Evolutionary conservation across 352 stramenopile genomes (phyloP).

Genomic region (Globisporangium yorkense): DNA sequence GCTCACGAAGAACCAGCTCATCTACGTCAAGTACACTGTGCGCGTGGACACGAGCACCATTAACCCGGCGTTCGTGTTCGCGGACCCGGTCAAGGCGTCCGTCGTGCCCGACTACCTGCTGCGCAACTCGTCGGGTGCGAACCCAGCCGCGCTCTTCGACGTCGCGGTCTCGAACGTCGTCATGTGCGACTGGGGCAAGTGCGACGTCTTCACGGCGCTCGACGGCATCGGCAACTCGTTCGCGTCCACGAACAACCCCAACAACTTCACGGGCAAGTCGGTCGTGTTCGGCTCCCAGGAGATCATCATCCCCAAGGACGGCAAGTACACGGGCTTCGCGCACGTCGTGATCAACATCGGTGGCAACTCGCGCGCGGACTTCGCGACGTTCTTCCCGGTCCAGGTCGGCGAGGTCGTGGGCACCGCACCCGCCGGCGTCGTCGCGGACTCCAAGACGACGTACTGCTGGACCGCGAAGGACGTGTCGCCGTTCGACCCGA

Average conservation of each 20-base stretch:
- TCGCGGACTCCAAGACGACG: constrained; percentile 56
- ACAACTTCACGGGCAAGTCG: constrained; percentile 48
- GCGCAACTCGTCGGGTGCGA: constrained; percentile 22
- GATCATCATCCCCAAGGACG: constrained; percentile 65
- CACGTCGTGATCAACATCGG: constrained; percentile 63
- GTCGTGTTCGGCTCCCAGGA: constrained; percentile 60
- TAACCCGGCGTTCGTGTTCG: constrained; percentile 52
- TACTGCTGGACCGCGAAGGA: constrained; percentile 67
- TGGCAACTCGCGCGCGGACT: constrained; percentile 62
- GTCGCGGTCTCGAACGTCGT: constrained; percentile 65
- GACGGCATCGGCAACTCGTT: constrained; percentile 47
- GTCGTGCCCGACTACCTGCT: constrained; percentile 39
- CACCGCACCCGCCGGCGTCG: constrained; percentile 36
- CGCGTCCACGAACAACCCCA: constrained; percentile 62
- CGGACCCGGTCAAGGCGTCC: constrained; percentile 29
- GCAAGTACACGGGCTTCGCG: constrained; percentile 75
- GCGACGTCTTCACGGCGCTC: constrained; percentile 51
- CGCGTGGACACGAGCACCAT: constrained; percentile 41
- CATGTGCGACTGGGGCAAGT: constrained; percentile 74
- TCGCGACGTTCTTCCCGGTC: constrained; percentile 74
- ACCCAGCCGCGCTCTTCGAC: constrained; percentile 34
- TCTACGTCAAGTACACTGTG: constrained; percentile 58
- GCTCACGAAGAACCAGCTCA: constrained; percentile 37
- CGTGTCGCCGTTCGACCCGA: constrained; percentile 54
- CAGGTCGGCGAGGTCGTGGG: constrained; percentile 63